Percentiles rank a stretch among this genome's conserved stretches.
These are phyloP conservation scores for Westerdykella aurantiaca DNA, from an alignment of 2,329 filamentous ascomycete genomes.

Conservation along the genomic window DNA sequence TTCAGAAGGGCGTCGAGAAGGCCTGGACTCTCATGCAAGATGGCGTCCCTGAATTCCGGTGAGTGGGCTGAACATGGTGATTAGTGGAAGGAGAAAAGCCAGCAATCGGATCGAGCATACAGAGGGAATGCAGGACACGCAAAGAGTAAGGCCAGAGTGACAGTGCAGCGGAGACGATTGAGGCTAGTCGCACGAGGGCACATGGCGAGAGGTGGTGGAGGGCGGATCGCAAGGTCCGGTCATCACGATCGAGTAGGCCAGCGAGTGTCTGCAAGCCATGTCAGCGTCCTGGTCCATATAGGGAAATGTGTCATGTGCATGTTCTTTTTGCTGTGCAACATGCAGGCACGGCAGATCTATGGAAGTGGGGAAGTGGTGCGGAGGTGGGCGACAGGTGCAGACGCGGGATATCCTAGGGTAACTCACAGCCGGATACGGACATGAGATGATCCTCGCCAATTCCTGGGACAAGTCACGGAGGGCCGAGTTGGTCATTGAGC, in stretches of 20 bases:
- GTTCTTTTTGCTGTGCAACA: constrained; percentile 7
- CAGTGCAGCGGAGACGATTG: constrained; percentile 45
- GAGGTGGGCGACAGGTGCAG: constrained; percentile 1
- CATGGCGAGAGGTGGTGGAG: constrained; percentile 44
- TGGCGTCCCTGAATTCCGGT: constrained; percentile 24
- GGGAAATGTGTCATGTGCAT: constrained; percentile 14
- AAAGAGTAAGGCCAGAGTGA: constrained; percentile 48
- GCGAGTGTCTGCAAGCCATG: constrained; percentile 31
- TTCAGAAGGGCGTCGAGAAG: constrained; percentile 30
- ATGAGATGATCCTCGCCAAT: constrained; percentile 44
- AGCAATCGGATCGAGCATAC: constrained; percentile 27
- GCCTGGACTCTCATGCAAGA: constrained; percentile 26
- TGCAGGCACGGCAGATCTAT: constrained; percentile 1
- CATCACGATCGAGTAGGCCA: constrained; percentile 28
- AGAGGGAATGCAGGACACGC: constrained; percentile 45
- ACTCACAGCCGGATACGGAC: constrained; percentile 48
- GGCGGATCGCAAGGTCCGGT: constrained; percentile 41
- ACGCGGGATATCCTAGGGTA: constrained; percentile 5
- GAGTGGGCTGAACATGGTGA: constrained; percentile 22
- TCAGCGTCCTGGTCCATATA: constrained; percentile 15
- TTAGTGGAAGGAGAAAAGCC: constrained; percentile 9
- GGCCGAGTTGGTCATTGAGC: background rate
- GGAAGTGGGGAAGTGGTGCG: constrained; percentile 3
- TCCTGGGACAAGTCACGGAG: constrained; percentile 33
- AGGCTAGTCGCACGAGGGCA: constrained; percentile 41